Conservation (phyloP, 208 protist genomes). For the Leishmania braziliensis region DNA sequence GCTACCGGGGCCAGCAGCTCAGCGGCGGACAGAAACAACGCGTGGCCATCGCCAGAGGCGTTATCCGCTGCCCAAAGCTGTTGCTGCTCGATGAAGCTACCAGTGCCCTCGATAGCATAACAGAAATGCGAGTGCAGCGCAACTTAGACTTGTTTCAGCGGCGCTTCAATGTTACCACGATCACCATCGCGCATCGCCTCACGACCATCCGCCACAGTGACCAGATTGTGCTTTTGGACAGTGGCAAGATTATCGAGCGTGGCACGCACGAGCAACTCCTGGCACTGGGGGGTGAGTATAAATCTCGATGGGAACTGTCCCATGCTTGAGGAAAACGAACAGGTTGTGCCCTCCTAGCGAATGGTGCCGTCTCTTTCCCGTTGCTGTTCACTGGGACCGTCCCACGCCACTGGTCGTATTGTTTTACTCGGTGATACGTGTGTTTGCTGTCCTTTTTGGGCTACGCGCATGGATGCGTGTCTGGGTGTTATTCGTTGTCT, state of each 20-base stretch:
- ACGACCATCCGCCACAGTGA: slow-evolving; percentile 79
- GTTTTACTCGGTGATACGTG: not conserved
- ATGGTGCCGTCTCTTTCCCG: not conserved
- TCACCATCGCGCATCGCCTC: slow-evolving; percentile 86
- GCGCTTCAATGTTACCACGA: slow-evolving; percentile 52
- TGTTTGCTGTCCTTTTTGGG: not conserved
- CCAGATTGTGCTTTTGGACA: slow-evolving; percentile 74
- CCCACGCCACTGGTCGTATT: not conserved
- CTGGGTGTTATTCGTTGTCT: not conserved
- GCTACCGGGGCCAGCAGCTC: slow-evolving; percentile 60
- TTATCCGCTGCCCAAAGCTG: slow-evolving; percentile 64
- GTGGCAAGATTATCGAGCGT: slow-evolving; percentile 75
- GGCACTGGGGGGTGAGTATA: slow-evolving; percentile 64
- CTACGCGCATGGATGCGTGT: not conserved
- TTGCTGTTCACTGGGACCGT: not conserved
- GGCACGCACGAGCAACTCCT: slow-evolving; percentile 82
- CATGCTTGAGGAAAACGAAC: not conserved
- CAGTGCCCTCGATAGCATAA: slow-evolving; percentile 77
- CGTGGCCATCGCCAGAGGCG: slow-evolving; percentile 69
- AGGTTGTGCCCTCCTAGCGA: not conserved
- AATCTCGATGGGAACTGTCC: slow-evolving; percentile 68
- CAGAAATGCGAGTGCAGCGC: slow-evolving; percentile 76
- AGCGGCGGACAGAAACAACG: slow-evolving; percentile 77
- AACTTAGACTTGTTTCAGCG: slow-evolving; percentile 55
- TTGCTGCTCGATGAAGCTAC: slow-evolving; percentile 88